Evolutionary conservation across 2,329 filamentous ascomycete species (phyloP).

Genomic region (Talaromyces sp.): DNA sequence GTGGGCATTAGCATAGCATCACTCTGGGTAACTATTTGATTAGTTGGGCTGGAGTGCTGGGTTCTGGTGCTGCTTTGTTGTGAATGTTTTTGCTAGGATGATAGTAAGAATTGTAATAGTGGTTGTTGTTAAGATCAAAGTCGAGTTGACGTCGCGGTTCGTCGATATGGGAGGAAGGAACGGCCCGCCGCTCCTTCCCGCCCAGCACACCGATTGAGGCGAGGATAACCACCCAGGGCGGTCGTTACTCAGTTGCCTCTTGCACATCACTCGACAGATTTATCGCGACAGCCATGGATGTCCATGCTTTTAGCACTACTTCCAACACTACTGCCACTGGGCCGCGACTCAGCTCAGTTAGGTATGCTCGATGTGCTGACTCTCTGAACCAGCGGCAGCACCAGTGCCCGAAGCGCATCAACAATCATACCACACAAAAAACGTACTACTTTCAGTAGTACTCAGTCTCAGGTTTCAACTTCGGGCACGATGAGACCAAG

Average conservation of each 20-base stretch:
- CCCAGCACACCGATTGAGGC: background rate
- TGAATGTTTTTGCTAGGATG: background rate
- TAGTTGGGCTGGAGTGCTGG: background rate
- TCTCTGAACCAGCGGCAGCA: constrained; percentile 16
- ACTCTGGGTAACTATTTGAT: background rate
- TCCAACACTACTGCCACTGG: background rate
- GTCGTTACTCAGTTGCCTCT: background rate
- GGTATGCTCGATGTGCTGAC: background rate
- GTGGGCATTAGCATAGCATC: background rate
- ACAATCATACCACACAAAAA: background rate
- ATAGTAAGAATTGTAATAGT: too few relatives aligned
- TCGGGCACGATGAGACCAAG: background rate
- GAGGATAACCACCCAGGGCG: background rate
- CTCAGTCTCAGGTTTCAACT: background rate
- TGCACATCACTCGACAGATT: background rate
- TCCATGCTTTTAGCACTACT: background rate
- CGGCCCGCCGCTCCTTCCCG: background rate
- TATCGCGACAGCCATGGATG: background rate
- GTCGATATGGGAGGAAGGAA: background rate
- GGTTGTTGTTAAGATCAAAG: too few relatives aligned
- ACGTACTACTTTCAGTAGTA: background rate
- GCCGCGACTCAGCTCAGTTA: background rate
- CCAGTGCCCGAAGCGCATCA: constrained; percentile 22
- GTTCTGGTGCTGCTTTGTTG: too few relatives aligned
- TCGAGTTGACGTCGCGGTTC: too few relatives aligned